Evolutionary conservation across 768 basidiomycete genomes (phyloP), one percentile per base, ranked within the genome.

Genomic region (Leccinum pellstonianum): DNA sequence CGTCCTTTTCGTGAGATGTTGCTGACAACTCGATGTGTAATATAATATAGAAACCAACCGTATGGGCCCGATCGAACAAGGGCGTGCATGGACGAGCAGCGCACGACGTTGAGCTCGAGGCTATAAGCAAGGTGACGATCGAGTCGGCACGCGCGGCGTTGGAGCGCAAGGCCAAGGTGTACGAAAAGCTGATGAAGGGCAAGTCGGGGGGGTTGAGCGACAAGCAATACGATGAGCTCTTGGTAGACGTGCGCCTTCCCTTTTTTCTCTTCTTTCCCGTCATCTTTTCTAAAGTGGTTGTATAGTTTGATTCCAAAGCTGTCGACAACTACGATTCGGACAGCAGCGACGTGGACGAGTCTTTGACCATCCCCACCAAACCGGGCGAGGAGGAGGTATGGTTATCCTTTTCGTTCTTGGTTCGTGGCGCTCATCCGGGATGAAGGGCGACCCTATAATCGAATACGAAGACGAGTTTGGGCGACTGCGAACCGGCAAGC

Each of bases 381-480:
- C 73, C 77, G 5, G 73, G 71, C 15, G 69, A 62, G 19, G 79
- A 62, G 21, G 79, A 77, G 64, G 81, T 81, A 62, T 46, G 17
- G 73, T 67, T 38, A 51, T 31, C 29, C 25, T 14, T 53, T 5
- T 5, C 5, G 15, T 14, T 27, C 25, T 1, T 5, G 3, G 25
- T 23, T 33, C 15, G 15, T 25, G 4, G 5, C 31, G 5, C 41
- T 71, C 2, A 62, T 55, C 50, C 27, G 52, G 27, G 56, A 9
- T 14, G 2, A 54, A 91, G 86, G 80, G 86, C 57, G 91, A 94
- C 64, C 90, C 91, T 11, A 75, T 93, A 31, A 79, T 93, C 5
- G 93, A 94, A 70, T 93, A 93, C 60, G 85, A 88, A 68, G 93
- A 95, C 63, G 93, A 94, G 68, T 92, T 91, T 68, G 92, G 92